Conservation (phyloP, 1,139 yeast species). For the Debaryomyces singareniensis region DNA sequence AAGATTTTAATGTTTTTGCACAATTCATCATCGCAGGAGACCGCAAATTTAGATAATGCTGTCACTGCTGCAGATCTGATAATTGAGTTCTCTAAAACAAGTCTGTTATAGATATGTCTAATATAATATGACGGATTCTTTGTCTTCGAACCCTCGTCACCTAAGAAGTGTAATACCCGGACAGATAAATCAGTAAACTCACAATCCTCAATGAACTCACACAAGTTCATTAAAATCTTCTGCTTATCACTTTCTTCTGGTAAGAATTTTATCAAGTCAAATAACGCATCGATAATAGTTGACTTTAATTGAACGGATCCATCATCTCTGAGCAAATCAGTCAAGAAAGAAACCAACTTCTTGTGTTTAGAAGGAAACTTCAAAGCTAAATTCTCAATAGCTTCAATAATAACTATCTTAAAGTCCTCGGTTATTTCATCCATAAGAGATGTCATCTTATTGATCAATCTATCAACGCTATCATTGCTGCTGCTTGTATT, state of each 20-base stretch:
- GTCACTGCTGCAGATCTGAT: constrained; percentile 94
- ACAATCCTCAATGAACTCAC: constrained; percentile 98
- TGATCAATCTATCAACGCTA: constrained; percentile 82
- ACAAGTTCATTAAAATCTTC: constrained; percentile 75
- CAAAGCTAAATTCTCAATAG: constrained; percentile 83
- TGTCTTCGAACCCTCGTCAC: constrained; percentile 90
- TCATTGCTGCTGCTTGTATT: constrained; percentile 37
- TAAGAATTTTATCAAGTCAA: constrained; percentile 82
- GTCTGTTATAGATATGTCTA: constrained; percentile 94
- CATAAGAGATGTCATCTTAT: constrained; percentile 84
- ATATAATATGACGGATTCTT: constrained; percentile 85
- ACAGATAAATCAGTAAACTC: constrained; percentile 92
- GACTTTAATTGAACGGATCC: constrained; percentile 85
- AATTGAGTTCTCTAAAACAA: constrained; percentile 90
- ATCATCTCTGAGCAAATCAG: constrained; percentile 83
- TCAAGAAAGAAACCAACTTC: constrained; percentile 73
- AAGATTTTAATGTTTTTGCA: constrained; percentile 67
- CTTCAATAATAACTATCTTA: constrained; percentile 90
- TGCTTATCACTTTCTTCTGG: constrained; percentile 74
- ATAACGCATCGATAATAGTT: constrained; percentile 81
- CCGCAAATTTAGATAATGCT: constrained; percentile 86
- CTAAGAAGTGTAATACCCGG: constrained; percentile 82
- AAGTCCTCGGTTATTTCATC: constrained; percentile 95
- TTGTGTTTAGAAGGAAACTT: constrained; percentile 91
- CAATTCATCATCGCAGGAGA: constrained; percentile 65